These are phyloP conservation scores for Nemania diffusa DNA, from an alignment of 2,329 filamentous ascomycete species.

Conservation along the genomic window DNA sequence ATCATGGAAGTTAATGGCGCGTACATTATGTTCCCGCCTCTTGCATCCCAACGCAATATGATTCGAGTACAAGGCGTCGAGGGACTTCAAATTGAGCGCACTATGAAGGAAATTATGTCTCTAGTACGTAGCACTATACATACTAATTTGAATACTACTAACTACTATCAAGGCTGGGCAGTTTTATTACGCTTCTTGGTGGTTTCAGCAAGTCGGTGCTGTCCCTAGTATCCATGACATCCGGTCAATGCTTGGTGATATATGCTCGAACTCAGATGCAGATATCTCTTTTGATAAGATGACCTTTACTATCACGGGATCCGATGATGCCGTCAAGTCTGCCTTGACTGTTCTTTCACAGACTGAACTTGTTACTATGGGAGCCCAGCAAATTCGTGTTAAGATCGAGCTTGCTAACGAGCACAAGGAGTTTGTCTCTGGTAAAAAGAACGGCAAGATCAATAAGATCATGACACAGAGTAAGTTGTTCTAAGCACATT, in stretches of 20 bases:
- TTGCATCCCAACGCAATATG: constrained; percentile 85
- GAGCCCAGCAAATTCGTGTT: constrained; percentile 89
- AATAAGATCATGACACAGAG: constrained; percentile 99
- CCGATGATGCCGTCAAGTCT: constrained; percentile 94
- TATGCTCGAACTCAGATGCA: constrained; percentile 94
- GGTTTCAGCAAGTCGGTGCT: constrained; percentile 82
- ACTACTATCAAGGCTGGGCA: constrained; percentile 77
- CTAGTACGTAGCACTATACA: constrained; percentile 67
- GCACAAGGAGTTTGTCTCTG: constrained; percentile 99
- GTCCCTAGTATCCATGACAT: constrained; percentile 77
- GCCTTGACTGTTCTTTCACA: constrained; percentile 95
- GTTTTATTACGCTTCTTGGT: constrained; percentile 98
- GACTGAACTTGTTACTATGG: constrained; percentile 80
- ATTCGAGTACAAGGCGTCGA: constrained; percentile 94
- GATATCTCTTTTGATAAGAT: constrained; percentile 95
- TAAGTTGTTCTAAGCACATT: constrained; percentile 50
- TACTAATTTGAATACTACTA: constrained; percentile 26
- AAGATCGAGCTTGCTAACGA: constrained; percentile 99
- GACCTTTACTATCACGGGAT: constrained; percentile 92
- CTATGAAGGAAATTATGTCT: constrained; percentile 94
- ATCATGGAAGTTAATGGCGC: constrained; percentile 97
- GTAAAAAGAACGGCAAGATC: constrained; percentile 99
- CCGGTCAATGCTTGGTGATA: constrained; percentile 90
- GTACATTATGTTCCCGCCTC: constrained; percentile 88
- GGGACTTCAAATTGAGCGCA: constrained; percentile 92